Base-by-base conservation (phyloP, 768 basidiomycete species). In the Hysterangium stoloniferum region DNA sequence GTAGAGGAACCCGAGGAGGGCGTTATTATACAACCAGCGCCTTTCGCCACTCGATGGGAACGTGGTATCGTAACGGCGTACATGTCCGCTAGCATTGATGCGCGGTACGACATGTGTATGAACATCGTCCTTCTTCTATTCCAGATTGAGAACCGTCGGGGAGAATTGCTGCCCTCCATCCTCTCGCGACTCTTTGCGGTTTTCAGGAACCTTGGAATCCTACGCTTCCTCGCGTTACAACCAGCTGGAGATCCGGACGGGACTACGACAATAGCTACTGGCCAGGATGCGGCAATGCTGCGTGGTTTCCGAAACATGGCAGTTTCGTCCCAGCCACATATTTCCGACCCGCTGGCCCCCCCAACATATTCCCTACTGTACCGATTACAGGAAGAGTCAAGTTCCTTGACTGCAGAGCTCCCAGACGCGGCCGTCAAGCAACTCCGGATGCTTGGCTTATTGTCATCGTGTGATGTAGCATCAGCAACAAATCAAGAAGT, bases 181-280 rank as follows among this genome's bases (percentile, higher is more conserved):
- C 64, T 86, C 41, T 80, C 78, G 7, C 85, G 89, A 61, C 76
- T 87, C 20, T 82, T 90, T 62, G 84, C 84, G 6, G 79, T 89
- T 24, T 88, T 84, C 57, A 76, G 86, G n/a, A 85, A 84, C 12
- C 67, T 86, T 20, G 79, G 83, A 20, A 83, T 86, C 71, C 68
- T 88, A 17, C 82, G 79, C 24, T 76, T 73, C 52, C 69, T 81
- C 41, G 67, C 74, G 13, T 71, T 71, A 42, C 84, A 83, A 58
- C 79, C 84, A 45, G 75, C 74, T n/a, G 69, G 65, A 2, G 68
- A 72, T 34, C 50, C 55, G 11, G 62, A 66, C 49, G 56, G 58
- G 48, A 55, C 66, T 29, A 32, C 38, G 12, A 27, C 38, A 15
- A 22, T 40, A 4, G 6, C 49, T 9, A 47, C 13, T 6, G 51